Base-by-base conservation (phyloP, 75 land plant genomes). In the Gnetum montanum region DNA sequence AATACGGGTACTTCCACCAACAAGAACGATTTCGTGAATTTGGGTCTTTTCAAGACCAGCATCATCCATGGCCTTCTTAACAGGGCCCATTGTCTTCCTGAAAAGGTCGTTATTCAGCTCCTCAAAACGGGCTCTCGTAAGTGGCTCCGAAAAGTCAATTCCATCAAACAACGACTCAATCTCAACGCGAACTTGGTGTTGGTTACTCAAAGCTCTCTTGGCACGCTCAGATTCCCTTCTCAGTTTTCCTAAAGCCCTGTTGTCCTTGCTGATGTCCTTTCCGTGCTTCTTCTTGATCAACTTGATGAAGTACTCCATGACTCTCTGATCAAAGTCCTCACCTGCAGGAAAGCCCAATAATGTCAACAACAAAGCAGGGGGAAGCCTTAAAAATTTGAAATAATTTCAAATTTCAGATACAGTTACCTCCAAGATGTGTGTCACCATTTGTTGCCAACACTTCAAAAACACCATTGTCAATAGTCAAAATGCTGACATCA, bases 31-130 rank as follows among this genome's bases (percentile, higher is more conserved):
- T 55, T 89, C 95, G 49, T 89, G 67, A 52, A 89, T 89, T 26
- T 85, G 80, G 46, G 34, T 53, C 76, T 89, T 89, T 70, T 89
- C 74, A 18, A 89, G 55, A 24, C 81, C 83, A 28, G 95, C 95
- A 64, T 89, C 95, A 22, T 89, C 95, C 95, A 89, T 89, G 8
- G 95, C 95, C 65, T 89, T 89, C 83, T 89, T 89, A 57, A 89
- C 95, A 12, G 95, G 95, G 29, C 95, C 95, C 95, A 89, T 89
- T n/a, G 95, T 89, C 73, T 89, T 89, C 69, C 84, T 68, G 71
- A 89, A 89, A 24, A 89, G 65, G 45, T 89, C 95, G 54, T 75
- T 81, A 76, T 89, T 89, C 67, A 89, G 58, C 76, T 89, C 95
- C 70, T 89, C 95, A 66, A 89, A 89, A 2, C 95, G 46, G 19